A percentile compares a stretch with the other conserved stretches of the same genome.
Conservation (phyloP, 805 yeast species). For the Ascoidea asiatica region DNA sequence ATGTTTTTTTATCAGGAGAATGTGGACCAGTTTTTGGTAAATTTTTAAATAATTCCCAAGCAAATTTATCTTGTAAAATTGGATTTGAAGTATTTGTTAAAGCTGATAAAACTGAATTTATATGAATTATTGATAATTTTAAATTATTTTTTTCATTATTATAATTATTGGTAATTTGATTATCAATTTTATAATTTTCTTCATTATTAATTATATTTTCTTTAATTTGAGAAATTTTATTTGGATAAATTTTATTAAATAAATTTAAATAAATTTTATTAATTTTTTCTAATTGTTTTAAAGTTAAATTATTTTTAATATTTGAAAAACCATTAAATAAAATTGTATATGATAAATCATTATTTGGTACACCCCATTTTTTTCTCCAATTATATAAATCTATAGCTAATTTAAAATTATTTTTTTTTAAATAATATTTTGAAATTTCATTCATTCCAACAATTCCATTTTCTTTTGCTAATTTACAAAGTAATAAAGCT, state of each 20-base stretch:
- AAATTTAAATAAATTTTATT: slow-evolving; percentile 19
- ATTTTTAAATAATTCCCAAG: slow-evolving; percentile 24
- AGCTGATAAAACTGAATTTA: slow-evolving; percentile 33
- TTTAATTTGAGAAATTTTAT: neutral
- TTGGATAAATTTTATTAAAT: neutral
- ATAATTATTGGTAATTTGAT: neutral
- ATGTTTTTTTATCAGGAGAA: slow-evolving; percentile 22
- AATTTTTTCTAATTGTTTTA: slow-evolving; percentile 21
- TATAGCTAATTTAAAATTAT: slow-evolving; percentile 33
- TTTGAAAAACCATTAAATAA: slow-evolving; percentile 31
- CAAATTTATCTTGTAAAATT: slow-evolving; percentile 19
- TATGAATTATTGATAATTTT: slow-evolving; percentile 24
- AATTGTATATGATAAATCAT: slow-evolving; percentile 33
- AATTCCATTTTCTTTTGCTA: slow-evolving; percentile 34
- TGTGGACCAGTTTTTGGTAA: slow-evolving; percentile 11
- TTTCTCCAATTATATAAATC: slow-evolving; percentile 39
- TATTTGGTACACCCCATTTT: slow-evolving; percentile 44
- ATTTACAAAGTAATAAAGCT: slow-evolving; percentile 35
- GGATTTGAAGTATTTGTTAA: slow-evolving; percentile 21
- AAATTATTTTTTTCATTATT: slow-evolving; percentile 10
- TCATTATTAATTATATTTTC: neutral
- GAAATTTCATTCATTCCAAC: slow-evolving; percentile 55
- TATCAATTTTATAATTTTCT: neutral
- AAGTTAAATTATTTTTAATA: slow-evolving; percentile 18
- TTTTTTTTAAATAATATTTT: slow-evolving; percentile 29